Conservation (phyloP, 305 asterid species). For the Salvia sclarea region DNA sequence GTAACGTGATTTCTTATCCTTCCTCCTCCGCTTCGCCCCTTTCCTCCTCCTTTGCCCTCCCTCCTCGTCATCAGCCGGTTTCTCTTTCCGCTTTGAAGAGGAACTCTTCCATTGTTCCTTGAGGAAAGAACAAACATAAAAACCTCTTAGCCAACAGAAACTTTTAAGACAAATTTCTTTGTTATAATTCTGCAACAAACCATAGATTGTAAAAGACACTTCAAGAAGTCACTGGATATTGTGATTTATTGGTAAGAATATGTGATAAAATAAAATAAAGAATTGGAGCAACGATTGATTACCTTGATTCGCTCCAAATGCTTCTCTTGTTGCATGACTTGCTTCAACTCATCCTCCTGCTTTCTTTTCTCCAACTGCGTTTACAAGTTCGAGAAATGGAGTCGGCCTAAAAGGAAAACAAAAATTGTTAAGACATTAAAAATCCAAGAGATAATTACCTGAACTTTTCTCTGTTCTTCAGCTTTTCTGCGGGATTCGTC, state of each 20-base stretch:
- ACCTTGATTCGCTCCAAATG: constrained; percentile 90
- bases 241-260: no score
- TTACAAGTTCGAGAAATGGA: neutral
- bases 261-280: neutral
- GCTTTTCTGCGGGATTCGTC: constrained; percentile 89
- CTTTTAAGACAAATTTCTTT: neutral
- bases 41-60: constrained; percentile 69
- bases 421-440: neutral
- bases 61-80: constrained; percentile 77
- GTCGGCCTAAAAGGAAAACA: constrained; percentile 27
- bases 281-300: constrained; percentile 11
- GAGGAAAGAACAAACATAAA: constrained; percentile 1
- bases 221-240: no score
- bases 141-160: neutral
- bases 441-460: constrained; percentile 40
- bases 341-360: constrained; percentile 91
- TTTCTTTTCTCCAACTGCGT: constrained; percentile 88
- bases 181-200: no score
- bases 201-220: no score
- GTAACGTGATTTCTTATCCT: constrained; percentile 69
- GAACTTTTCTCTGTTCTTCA: constrained; percentile 87
- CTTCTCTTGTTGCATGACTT: constrained; percentile 89
- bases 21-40: constrained; percentile 81
- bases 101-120: constrained; percentile 95
- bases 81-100: constrained; percentile 76